A percentile compares a stretch with the other conserved stretches of the same genome.
These are phyloP conservation scores for Thelonectria blattea DNA, from an alignment of 2,329 filamentous ascomycete genomes.

Conservation along the genomic window DNA sequence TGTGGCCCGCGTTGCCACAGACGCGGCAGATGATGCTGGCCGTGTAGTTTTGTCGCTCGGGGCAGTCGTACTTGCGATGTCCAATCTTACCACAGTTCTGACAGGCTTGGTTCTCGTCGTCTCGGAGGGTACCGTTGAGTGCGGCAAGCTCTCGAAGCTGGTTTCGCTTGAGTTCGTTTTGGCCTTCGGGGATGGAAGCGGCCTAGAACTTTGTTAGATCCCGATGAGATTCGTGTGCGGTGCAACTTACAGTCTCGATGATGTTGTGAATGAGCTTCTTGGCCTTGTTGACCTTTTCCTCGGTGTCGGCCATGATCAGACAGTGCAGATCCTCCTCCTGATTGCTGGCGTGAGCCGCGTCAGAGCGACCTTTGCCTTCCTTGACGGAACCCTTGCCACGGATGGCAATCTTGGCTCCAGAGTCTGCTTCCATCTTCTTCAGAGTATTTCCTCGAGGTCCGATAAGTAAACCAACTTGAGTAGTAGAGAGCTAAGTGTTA, in stretches of 20 bases:
- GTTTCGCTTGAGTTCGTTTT: constrained; percentile 98
- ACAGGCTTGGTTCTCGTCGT: constrained; percentile 98
- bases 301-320: constrained; percentile 98
- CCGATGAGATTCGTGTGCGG: not conserved
- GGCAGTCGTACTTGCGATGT: constrained; percentile 98
- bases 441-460: constrained; percentile 99
- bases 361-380: constrained; percentile 98
- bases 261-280: constrained; percentile 98
- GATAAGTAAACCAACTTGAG: constrained; percentile 99
- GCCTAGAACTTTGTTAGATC: constrained; percentile 63
- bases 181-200: constrained; percentile 96
- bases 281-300: constrained; percentile 99
- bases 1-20: constrained; percentile 96
- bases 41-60: constrained; percentile 97
- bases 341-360: constrained; percentile 98
- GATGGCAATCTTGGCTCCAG: constrained; percentile 97
- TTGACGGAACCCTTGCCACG: constrained; percentile 99
- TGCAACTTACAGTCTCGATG: constrained; percentile 85
- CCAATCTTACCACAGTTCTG: constrained; percentile 99
- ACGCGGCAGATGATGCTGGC: constrained; percentile 98
- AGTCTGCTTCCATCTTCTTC: constrained; percentile 99
- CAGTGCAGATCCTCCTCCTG: constrained; percentile 99
- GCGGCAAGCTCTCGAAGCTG: constrained; percentile 97
- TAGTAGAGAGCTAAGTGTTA: constrained; percentile 89
- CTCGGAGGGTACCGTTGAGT: constrained; percentile 97